Conservation (phyloP, 805 yeast species). For the Pichia heedii region DNA sequence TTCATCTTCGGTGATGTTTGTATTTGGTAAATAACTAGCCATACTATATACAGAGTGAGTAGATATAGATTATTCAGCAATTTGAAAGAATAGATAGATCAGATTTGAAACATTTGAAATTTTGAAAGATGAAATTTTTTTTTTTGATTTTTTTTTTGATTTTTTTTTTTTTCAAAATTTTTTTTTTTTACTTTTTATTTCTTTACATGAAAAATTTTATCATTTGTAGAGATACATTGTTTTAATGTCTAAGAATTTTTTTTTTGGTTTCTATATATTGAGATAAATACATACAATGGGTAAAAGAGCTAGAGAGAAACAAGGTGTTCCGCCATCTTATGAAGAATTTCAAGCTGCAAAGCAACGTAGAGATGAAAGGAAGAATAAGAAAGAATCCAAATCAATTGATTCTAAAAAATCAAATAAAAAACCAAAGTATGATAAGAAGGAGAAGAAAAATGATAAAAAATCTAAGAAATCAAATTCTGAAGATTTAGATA, state of each 20-base stretch:
- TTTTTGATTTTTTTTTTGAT: slow-evolving; percentile 1
- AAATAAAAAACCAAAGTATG: slow-evolving; percentile 7
- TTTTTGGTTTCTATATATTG: too few species aligned
- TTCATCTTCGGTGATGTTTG: slow-evolving; percentile 37
- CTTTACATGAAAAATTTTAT: neutral
- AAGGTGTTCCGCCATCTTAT: slow-evolving; percentile 81
- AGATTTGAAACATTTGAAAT: too few species aligned
- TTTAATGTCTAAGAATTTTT: too few species aligned
- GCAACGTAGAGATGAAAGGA: slow-evolving; percentile 32
- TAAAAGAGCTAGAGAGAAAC: slow-evolving; percentile 87
- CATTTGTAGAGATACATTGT: too few species aligned
- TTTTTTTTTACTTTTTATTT: neutral
- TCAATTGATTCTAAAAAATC: slow-evolving; percentile 17
- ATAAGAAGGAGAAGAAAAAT: slow-evolving; percentile 16
- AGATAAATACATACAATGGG: slow-evolving; percentile 53
- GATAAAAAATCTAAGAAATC: slow-evolving; percentile 19
- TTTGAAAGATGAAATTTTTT: neutral
- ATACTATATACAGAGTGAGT: too few species aligned
- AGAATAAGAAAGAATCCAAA: slow-evolving; percentile 25
- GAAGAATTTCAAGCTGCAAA: slow-evolving; percentile 62
- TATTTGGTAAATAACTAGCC: slow-evolving; percentile 4
- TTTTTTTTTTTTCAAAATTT: slow-evolving; percentile 5
- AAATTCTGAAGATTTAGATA: slow-evolving; percentile 18
- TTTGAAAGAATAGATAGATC: too few species aligned
- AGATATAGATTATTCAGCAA: too few species aligned